A percentile compares a stretch with the other conserved stretches of the same genome.
These are phyloP conservation scores for Spatholobus suberectus DNA, from an alignment of 306 rosid species.

Conservation along the genomic window DNA sequence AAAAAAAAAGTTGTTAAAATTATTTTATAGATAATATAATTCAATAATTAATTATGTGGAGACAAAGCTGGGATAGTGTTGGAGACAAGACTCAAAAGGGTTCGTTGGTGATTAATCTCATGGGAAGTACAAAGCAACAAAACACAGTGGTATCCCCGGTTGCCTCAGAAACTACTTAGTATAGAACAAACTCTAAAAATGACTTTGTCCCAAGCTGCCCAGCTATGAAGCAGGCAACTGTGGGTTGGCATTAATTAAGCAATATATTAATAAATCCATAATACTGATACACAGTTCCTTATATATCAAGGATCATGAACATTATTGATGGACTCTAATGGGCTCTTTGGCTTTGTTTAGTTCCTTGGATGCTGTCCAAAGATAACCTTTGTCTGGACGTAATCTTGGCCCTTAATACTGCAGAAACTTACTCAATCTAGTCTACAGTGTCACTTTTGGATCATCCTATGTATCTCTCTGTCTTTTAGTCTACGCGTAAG, in stretches of 20 bases:
- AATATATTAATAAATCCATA: background rate
- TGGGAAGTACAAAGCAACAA: constrained; percentile 32
- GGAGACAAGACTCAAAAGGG: constrained; percentile 17
- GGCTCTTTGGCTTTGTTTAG: constrained; percentile 43
- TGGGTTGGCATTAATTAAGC: constrained; percentile 45
- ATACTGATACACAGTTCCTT: constrained; percentile 11
- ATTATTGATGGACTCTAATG: constrained; percentile 51
- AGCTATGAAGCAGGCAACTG: constrained; percentile 39
- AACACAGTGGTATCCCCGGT: constrained; percentile 19
- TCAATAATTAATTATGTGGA: background rate
- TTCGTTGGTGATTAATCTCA: constrained; percentile 26
- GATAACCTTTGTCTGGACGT: constrained; percentile 7
- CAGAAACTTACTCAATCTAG: background rate
- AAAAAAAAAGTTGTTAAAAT: too few relatives aligned
- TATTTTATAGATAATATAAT: background rate
- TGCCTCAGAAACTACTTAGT: constrained; percentile 20
- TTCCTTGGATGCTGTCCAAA: constrained; percentile 44
- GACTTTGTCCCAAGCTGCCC: constrained; percentile 35
- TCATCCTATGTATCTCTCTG: background rate
- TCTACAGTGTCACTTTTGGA: constrained; percentile 17
- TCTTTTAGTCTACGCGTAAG: constrained; percentile 11
- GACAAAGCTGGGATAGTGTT: constrained; percentile 20
- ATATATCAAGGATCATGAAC: constrained; percentile 37
- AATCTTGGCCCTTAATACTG: constrained; percentile 35
- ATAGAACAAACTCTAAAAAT: constrained; percentile 11